Percentiles rank a stretch among this genome's conserved stretches.
Conservation (phyloP, 331 rosid genomes). For the Stylosanthes scabra region DNA sequence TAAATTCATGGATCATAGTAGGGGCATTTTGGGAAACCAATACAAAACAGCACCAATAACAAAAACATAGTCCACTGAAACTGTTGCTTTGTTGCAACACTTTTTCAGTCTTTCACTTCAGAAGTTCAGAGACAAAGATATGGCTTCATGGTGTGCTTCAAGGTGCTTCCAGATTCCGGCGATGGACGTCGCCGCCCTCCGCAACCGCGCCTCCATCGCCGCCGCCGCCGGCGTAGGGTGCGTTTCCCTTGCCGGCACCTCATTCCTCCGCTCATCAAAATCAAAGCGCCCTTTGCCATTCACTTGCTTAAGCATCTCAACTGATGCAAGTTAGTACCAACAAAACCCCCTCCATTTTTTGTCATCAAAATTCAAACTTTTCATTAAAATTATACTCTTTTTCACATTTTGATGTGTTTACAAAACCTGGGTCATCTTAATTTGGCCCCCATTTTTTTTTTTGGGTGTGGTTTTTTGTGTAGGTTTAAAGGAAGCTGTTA, state of each 20-base stretch:
- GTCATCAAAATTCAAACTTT: neutral
- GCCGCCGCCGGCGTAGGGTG: constrained; percentile 52
- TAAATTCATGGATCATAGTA: neutral
- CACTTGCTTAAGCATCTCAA: constrained; percentile 69
- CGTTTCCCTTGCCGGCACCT: constrained; percentile 58
- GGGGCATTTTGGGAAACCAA: constrained; percentile 1
- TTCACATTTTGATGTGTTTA: neutral
- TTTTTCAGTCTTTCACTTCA: too few species aligned
- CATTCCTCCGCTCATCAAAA: constrained; percentile 54
- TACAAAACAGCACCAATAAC: neutral
- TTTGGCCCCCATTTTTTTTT: neutral
- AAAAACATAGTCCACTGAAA: neutral
- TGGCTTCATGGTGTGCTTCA: constrained; percentile 78
- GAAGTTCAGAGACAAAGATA: constrained; percentile 17
- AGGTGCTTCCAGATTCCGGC: constrained; percentile 63
- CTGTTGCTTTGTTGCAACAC: neutral
- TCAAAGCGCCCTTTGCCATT: constrained; percentile 63
- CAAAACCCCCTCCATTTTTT: neutral
- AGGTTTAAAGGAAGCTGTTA: constrained; percentile 76
- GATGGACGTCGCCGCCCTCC: constrained; percentile 45
- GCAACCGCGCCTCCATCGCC: constrained; percentile 50
- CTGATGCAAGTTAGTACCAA: constrained; percentile 56
- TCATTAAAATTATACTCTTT: neutral
- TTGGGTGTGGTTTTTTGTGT: neutral
- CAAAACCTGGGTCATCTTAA: neutral